phyloP scores from a whole-genome alignment of 805 yeast genomes.

The Schizosaccharomyces cryophilus region DNA sequence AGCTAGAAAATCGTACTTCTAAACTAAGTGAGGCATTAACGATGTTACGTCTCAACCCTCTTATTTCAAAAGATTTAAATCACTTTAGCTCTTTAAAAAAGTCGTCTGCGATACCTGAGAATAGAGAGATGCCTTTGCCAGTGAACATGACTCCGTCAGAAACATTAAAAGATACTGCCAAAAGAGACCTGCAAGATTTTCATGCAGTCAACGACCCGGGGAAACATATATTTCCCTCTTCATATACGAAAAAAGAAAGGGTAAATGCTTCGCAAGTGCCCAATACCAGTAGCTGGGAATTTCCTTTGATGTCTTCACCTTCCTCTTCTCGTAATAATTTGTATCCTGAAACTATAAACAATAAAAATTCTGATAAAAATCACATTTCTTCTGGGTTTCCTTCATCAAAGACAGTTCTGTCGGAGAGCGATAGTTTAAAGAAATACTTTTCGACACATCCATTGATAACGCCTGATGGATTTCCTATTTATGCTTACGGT shows the following conservation, averaged over 20 bases:
- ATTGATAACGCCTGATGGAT: background rate
- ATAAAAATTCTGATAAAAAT: background rate
- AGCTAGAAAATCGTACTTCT: background rate
- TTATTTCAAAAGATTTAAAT: background rate
- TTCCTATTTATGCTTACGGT: background rate
- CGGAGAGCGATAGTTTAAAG: background rate
- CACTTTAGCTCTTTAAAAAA: background rate
- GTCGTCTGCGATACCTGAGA: background rate
- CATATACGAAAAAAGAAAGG: too few relatives aligned
- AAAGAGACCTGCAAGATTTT: too few relatives aligned
- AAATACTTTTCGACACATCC: background rate
- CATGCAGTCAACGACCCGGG: too few relatives aligned
- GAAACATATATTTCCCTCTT: too few relatives aligned
- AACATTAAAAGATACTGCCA: too few relatives aligned
- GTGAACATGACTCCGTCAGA: background rate
- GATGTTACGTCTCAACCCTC: background rate
- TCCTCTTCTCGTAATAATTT: background rate
- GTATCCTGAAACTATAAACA: background rate
- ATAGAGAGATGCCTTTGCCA: background rate
- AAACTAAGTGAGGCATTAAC: background rate
- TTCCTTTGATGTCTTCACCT: background rate
- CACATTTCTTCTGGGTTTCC: background rate
- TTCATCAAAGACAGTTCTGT: too few relatives aligned
- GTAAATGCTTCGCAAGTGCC: too few relatives aligned
- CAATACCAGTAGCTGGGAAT: too few relatives aligned